Conservation (phyloP, 2,329 filamentous ascomycete genomes). For the Xylaria hypoxylon region DNA sequence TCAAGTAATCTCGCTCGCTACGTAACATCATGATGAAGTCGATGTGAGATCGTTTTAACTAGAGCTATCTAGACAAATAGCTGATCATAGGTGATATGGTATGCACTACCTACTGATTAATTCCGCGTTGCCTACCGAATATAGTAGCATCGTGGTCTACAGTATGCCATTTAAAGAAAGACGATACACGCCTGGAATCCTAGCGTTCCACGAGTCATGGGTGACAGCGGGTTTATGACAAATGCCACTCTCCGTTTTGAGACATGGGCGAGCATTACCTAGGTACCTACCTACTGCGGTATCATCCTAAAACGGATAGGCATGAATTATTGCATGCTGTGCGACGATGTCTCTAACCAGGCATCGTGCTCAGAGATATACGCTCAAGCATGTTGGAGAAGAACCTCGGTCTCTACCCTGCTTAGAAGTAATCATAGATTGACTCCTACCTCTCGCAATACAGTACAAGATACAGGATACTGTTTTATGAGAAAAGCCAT, state of each 20-base stretch:
- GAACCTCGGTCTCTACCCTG: neutral
- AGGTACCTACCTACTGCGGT: too few species aligned
- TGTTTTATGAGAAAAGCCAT: neutral
- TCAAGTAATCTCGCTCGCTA: neutral
- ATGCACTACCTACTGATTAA: neutral
- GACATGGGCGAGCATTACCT: constrained; percentile 17
- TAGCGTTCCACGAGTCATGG: constrained; percentile 15
- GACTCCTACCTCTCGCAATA: neutral
- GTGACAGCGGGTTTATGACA: constrained; percentile 28
- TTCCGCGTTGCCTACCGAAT: neutral
- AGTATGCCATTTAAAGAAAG: constrained; percentile 12
- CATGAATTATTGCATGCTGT: constrained; percentile 15
- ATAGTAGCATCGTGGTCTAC: neutral
- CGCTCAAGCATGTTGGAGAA: neutral
- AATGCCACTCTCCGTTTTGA: constrained; percentile 35
- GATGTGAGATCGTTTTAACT: neutral
- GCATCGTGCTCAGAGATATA: neutral
- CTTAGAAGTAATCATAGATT: neutral
- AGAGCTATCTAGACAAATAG: neutral
- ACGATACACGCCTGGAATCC: constrained; percentile 19
- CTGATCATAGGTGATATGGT: neutral
- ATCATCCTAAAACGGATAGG: constrained; percentile 3
- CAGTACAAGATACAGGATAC: neutral
- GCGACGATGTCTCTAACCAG: constrained; percentile 15
- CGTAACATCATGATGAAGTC: neutral